phyloP scores from a whole-genome alignment of 1,284 basidiomycete genomes.

The Fomitiporia mediterranea region DNA sequence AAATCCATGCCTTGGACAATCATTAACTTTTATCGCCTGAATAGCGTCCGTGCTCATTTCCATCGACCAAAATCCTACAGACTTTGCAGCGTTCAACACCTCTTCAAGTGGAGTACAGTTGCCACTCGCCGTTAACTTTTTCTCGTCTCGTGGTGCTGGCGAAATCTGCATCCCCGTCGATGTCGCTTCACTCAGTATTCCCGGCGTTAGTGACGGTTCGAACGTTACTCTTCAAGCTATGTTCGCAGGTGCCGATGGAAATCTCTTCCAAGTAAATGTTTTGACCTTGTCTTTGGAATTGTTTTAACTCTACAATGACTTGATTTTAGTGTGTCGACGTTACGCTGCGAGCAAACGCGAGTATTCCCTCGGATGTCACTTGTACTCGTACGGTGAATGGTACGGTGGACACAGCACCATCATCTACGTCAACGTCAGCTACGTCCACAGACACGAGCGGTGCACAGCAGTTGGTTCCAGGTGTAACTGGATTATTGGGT shows the following conservation, averaged over 20 bases:
- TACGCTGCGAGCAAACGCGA: conserved; percentile 48
- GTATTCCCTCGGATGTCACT: conserved; percentile 34
- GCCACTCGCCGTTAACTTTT: conserved; percentile 40
- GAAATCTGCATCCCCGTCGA: conserved; percentile 58
- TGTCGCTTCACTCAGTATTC: conserved; percentile 45
- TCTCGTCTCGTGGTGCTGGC: conserved; percentile 49
- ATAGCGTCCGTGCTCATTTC: conserved; percentile 54
- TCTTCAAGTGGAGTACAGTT: conserved; percentile 26
- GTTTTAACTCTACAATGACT: not conserved
- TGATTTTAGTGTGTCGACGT: conserved; percentile 61
- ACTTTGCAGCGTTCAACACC: conserved; percentile 56
- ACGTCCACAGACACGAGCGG: not conserved
- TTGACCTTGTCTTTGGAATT: not conserved
- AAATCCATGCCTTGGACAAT: not conserved
- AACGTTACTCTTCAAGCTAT: conserved; percentile 60
- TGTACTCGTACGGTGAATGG: conserved; percentile 26
- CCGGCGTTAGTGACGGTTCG: conserved; percentile 46
- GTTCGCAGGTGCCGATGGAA: conserved; percentile 62
- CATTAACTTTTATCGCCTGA: conserved; percentile 9
- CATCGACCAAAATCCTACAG: conserved; percentile 49
- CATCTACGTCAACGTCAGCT: not conserved
- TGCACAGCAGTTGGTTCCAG: not conserved
- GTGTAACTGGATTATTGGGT: conserved; percentile 5
- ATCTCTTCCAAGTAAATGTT: conserved; percentile 54
- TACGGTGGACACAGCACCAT: not conserved